Conservation (phyloP, 129 eudicot species). For the Helianthus tuberosus region DNA sequence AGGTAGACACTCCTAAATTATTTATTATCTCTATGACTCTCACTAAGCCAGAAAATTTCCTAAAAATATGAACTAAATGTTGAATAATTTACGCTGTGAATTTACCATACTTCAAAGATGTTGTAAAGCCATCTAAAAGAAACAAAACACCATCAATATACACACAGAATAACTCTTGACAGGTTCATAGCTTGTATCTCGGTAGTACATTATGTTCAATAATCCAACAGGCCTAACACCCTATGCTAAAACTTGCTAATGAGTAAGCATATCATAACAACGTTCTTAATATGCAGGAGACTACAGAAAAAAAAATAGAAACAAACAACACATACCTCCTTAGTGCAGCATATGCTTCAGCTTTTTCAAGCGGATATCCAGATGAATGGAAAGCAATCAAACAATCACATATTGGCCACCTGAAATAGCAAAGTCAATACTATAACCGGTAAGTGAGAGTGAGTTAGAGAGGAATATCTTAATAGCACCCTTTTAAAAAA, state of each 20-base stretch:
- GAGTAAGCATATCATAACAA: not conserved
- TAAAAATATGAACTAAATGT: not conserved
- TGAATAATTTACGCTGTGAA: no score
- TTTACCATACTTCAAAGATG: not conserved
- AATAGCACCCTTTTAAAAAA: not conserved
- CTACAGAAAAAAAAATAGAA: not conserved
- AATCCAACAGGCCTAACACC: not conserved
- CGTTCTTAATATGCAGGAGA: slow-evolving; percentile 11
- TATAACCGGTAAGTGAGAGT: not conserved
- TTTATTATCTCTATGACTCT: not conserved
- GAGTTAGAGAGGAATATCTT: not conserved
- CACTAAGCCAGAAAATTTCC: slow-evolving; percentile 1
- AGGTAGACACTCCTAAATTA: not conserved
- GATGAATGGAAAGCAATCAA: slow-evolving; percentile 89
- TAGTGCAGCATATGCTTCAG: slow-evolving; percentile 85
- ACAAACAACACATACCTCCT: slow-evolving; percentile 62
- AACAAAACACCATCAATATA: slow-evolving; percentile 10
- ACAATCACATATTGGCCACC: slow-evolving; percentile 97
- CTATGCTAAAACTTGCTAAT: not conserved
- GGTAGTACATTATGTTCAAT: not conserved
- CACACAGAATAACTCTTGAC: slow-evolving; percentile 9
- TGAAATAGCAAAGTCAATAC: slow-evolving; percentile 39
- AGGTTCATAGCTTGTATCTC: not conserved
- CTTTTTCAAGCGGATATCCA: slow-evolving; percentile 92
- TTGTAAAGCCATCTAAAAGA: not conserved